A percentile compares a stretch with the other conserved stretches of the same genome.
Evolutionary conservation across 2,329 filamentous ascomycete genomes (phyloP).

Genomic region (Paecilomyces variotii): DNA sequence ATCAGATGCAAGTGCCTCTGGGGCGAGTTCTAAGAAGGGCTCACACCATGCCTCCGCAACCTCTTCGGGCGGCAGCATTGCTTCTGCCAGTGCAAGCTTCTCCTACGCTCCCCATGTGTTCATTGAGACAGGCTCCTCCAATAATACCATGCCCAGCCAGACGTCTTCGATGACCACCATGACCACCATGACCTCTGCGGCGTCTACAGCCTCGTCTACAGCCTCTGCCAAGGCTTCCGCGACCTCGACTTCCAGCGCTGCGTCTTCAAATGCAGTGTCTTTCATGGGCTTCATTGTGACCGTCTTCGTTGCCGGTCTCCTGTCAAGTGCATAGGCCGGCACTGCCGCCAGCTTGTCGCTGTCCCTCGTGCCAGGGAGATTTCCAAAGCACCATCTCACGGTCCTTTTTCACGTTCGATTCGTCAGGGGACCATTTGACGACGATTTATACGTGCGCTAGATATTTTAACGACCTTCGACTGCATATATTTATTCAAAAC

Average conservation of each 20-base stretch:
- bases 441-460: neutral
- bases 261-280: conserved; percentile 9
- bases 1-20: neutral
- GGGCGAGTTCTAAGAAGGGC: neutral
- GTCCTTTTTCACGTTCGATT: neutral
- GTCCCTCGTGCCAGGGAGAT: neutral
- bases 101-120: conserved; percentile 23
- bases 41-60: neutral
- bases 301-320: conserved; percentile 9
- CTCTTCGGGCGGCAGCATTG: neutral
- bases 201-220: conserved; percentile 4
- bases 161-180: conserved; percentile 8
- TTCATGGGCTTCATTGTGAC: conserved; percentile 11
- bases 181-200: conserved; percentile 1
- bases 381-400: neutral
- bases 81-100: conserved; percentile 14
- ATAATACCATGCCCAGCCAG: neutral
- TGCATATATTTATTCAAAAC: neutral
- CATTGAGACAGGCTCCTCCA: conserved; percentile 6
- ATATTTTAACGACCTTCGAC: conserved; percentile 4
- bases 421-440: neutral
- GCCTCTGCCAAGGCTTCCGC: conserved; percentile 2
- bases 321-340: neutral
- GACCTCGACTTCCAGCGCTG: conserved; percentile 6
- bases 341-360: neutral